These are phyloP conservation scores for Pulveroboletus sp. DNA, from an alignment of 768 basidiomycete species.

Conservation along the genomic window DNA sequence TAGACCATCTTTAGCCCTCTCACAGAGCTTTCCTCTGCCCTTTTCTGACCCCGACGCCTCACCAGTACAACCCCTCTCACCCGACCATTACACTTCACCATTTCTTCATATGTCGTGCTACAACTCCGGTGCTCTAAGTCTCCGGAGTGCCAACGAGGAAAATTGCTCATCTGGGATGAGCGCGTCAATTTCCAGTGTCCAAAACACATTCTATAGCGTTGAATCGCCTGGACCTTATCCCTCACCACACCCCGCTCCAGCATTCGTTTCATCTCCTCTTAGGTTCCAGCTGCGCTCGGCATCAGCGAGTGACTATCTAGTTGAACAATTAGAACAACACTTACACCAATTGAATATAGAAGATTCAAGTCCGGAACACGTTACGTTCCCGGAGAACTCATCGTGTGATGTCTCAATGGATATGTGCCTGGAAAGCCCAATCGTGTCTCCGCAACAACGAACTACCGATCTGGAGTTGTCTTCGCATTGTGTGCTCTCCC, in stretches of 20 bases:
- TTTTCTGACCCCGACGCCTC: conserved; percentile 6
- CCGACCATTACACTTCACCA: not conserved
- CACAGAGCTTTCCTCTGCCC: conserved; percentile 1
- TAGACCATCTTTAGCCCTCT: conserved; percentile 1
- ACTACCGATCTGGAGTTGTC: not conserved
- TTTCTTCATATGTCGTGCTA: not conserved
- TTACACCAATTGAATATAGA: conserved; percentile 17
- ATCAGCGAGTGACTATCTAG: conserved; percentile 13
- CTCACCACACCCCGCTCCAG: not conserved
- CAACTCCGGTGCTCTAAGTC: conserved; percentile 3
- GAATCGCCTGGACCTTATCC: not conserved
- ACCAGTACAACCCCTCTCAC: not conserved
- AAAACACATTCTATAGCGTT: not conserved
- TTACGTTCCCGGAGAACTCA: not conserved
- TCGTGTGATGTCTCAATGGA: conserved; percentile 8
- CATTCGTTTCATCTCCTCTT: conserved; percentile 16
- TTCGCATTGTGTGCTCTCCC: not conserved
- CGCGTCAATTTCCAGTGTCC: not conserved
- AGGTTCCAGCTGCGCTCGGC: conserved; percentile 20
- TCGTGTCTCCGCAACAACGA: not conserved
- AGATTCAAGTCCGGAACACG: conserved; percentile 8
- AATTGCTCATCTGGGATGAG: conserved; percentile 14
- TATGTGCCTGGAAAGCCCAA: not conserved
- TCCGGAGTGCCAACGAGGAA: conserved; percentile 8
- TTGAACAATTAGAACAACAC: conserved; percentile 18